Base-by-base conservation (phyloP, 305 asterid genomes). In the Fraxinus floribunda region DNA sequence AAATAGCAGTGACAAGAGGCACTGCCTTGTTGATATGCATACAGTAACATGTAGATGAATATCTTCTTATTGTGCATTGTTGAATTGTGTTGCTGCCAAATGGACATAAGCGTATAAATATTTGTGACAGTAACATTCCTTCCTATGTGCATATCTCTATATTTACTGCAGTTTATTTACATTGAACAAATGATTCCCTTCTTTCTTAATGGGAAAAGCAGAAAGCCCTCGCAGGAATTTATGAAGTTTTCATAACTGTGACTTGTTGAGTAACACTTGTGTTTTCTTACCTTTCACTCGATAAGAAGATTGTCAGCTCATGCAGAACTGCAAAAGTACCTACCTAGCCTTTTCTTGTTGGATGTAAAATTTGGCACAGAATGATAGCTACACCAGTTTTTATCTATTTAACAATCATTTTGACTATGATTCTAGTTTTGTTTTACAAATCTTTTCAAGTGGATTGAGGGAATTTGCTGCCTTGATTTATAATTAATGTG, bases 381-480 rank as follows among this genome's bases (percentile, higher is more conserved):
- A 77, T 52, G 74, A 35, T 32, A 46, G 76, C 81, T 35, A 55
- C 41, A 11, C 11, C 55, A 22, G 75, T 79, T 82, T 46, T 78
- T n/a, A 55, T 52, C 41, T 77, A 60, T 49, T 70, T 18, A 38
- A 34, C 36, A 76, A 24, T 39, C 70, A 30, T 13, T 35, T 62
- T 79, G 32, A 55, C 41, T 71, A 52, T 22, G 72, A 20, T 49
- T 71, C 7, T 79, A 60, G 78, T 81, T 5, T 72, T 62, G 75
- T 81, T 5, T 62, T 62, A 77, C 46, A 49, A 72, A 39, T 57
- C 49, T 55, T 57, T 83, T 55, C 26, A 71, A 41, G 72, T 68
- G 88, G 78, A 55, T 71, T 71, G 76, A 30, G 5, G 36, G 15
- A 77, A 18, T 9, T 78, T 83, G 62, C 84, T 26, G 3, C 38